Conservation (phyloP, 805 yeast genomes). For the Candida nanaspora region DNA sequence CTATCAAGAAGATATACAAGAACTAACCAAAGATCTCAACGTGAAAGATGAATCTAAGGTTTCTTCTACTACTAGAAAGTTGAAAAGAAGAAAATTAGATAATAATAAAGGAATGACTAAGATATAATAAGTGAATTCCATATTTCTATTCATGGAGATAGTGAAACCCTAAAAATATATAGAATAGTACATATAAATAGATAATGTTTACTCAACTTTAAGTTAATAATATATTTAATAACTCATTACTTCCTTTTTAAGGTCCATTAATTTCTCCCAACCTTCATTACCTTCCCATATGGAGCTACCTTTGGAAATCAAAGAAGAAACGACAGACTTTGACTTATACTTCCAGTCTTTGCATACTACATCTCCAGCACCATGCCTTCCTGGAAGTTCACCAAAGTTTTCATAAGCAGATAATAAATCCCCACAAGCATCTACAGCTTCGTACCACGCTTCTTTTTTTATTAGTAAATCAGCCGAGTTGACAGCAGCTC, state of each 20-base stretch:
- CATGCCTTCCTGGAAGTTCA: constrained; percentile 71
- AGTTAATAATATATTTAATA: constrained; percentile 1
- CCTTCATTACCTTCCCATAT: constrained; percentile 79
- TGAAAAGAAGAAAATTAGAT: constrained; percentile 5
- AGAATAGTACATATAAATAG: too few species aligned
- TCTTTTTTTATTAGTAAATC: constrained; percentile 53
- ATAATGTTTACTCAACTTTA: too few species aligned
- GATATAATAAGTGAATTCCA: not conserved
- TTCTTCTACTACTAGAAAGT: not conserved
- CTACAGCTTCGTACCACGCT: constrained; percentile 75
- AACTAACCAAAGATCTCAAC: not conserved
- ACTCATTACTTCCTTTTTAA: constrained; percentile 36
- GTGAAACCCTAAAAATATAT: too few species aligned
- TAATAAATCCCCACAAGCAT: constrained; percentile 67
- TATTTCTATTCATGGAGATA: not conserved
- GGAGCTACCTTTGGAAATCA: constrained; percentile 71
- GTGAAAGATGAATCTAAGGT: not conserved
- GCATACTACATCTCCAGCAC: constrained; percentile 80
- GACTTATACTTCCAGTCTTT: constrained; percentile 90
- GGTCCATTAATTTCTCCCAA: constrained; percentile 55
- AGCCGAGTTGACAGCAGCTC: constrained; percentile 62
- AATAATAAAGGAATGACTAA: not conserved
- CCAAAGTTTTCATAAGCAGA: constrained; percentile 87
- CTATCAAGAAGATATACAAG: not conserved
- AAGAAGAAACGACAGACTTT: constrained; percentile 58